Evolutionary conservation across 495 filamentous ascomycete species (phyloP), one percentile per base, ranked within the genome.

Genomic region (Neurospora pannonica): DNA sequence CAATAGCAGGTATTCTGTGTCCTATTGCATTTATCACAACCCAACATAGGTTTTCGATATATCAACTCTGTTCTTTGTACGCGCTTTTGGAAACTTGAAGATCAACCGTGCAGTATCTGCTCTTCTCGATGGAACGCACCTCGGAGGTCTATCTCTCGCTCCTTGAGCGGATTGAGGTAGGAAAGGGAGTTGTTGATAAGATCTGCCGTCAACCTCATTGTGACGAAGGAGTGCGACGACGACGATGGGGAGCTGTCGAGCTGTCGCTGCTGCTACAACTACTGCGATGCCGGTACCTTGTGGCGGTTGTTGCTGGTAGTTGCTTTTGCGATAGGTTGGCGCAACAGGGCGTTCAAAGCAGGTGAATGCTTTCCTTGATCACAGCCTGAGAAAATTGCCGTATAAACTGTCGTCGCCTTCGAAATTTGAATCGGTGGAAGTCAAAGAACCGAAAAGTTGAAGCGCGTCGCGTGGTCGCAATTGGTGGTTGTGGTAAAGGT

Each of bases 111-210:
- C 92, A 97, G 94, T 91, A 97, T 95, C 94, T 95, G 93, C 86
- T 90, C 94, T 95, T 97, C 95, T 93, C 93, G 91, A 89, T 83
- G 74, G 77, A 84, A 95, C 94, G 92, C 90, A 99, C 97, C 97
- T 98, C 97, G 91, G 78, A 99, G 94, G 88, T 98, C 94, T 80
- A 99, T 89, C 89, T 99, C 97, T 80, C 97, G 93, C 87, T 99
- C 96, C 83, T 93, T 95, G 85, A 98, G 88, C 76, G 95, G 93
- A 86, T 98, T 98, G 80, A 98, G 92, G 90, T 97, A 99, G 82
- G 94, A 97, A 74, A 95, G 92, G 74, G 95, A 95, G 84, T 88
- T 89, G 82, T 92, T 88, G 80, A 98, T 94, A 79, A 97, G 92
- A 81, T 98, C 96, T 77, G 93, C 91, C 73, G 94, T 98, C 84